Conservation (phyloP, 768 basidiomycete species). For the Coprinopsis cinerea region DNA sequence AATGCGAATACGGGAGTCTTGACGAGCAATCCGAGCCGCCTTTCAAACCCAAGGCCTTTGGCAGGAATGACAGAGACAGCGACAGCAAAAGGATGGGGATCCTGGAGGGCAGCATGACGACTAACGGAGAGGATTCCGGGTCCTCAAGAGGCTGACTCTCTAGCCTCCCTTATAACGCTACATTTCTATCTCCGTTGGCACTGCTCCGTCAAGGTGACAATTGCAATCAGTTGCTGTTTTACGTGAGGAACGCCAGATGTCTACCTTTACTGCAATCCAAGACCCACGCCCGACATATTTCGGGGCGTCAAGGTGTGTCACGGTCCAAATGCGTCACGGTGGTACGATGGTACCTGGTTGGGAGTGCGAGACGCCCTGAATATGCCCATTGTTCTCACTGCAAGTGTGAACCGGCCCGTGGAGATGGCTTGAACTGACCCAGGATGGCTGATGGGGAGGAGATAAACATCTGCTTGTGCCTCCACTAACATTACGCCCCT, state of each 20-base stretch:
- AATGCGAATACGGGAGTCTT: not conserved
- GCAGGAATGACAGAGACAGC: conserved; percentile 18
- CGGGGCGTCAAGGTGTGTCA: too few species aligned
- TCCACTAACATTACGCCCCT: too few species aligned
- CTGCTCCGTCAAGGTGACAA: not conserved
- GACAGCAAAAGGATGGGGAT: conserved; percentile 10
- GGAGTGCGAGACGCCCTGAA: too few species aligned
- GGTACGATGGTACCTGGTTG: too few species aligned
- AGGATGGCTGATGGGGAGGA: too few species aligned
- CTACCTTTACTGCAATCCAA: not conserved
- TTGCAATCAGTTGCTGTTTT: not conserved
- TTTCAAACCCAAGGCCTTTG: conserved; percentile 23
- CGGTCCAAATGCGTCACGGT: too few species aligned
- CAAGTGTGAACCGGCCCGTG: too few species aligned
- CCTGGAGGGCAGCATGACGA: conserved; percentile 12
- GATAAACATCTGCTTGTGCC: too few species aligned
- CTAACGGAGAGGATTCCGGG: conserved; percentile 1
- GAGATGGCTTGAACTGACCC: too few species aligned
- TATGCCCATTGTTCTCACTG: too few species aligned
- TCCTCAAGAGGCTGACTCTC: not conserved
- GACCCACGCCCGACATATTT: too few species aligned
- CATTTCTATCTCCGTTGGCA: not conserved
- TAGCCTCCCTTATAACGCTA: not conserved
- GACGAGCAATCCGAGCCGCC: conserved; percentile 40
- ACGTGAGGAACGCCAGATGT: not conserved